A percentile compares a stretch with the other conserved stretches of the same genome.
Evolutionary conservation across 2,329 filamentous ascomycete species (phyloP).

Genomic region (Aureobasidium namibiae): DNA sequence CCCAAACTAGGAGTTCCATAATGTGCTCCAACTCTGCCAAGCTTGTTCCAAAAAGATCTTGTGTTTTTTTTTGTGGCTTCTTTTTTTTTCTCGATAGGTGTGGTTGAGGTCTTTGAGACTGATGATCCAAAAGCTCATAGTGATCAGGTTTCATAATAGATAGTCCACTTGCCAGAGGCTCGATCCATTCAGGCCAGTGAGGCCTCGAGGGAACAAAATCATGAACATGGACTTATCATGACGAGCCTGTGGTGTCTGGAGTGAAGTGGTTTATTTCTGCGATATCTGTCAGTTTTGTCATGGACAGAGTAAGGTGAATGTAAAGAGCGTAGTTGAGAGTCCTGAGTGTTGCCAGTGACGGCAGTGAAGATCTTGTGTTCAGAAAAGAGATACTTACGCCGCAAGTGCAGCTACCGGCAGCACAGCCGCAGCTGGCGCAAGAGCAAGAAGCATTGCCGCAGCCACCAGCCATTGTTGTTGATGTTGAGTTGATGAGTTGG

Average conservation of each 20-base stretch:
- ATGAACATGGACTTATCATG: not conserved
- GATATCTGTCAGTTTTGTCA: not conserved
- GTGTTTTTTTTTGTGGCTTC: not conserved
- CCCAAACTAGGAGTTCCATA: not conserved
- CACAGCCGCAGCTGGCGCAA: constrained; percentile 12
- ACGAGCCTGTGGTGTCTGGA: not conserved
- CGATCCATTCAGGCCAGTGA: not conserved
- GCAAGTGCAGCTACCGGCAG: constrained; percentile 12
- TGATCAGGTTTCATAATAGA: not conserved
- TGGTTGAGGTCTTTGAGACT: too few relatives aligned
- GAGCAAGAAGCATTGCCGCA: constrained; percentile 12
- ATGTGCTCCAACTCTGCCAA: not conserved
- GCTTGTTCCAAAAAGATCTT: not conserved
- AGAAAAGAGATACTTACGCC: not conserved
- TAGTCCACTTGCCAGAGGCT: not conserved
- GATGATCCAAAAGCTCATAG: not conserved
- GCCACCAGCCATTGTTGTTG: constrained; percentile 7
- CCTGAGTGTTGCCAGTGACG: not conserved
- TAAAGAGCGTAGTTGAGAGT: too few relatives aligned
- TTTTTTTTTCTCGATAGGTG: too few relatives aligned
- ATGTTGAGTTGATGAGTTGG: not conserved
- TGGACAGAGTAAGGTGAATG: not conserved
- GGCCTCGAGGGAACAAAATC: not conserved
- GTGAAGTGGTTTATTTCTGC: not conserved
- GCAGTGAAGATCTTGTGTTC: not conserved